phyloP scores from a whole-genome alignment of 768 basidiomycete genomes.

The Asterophora parasitica region DNA sequence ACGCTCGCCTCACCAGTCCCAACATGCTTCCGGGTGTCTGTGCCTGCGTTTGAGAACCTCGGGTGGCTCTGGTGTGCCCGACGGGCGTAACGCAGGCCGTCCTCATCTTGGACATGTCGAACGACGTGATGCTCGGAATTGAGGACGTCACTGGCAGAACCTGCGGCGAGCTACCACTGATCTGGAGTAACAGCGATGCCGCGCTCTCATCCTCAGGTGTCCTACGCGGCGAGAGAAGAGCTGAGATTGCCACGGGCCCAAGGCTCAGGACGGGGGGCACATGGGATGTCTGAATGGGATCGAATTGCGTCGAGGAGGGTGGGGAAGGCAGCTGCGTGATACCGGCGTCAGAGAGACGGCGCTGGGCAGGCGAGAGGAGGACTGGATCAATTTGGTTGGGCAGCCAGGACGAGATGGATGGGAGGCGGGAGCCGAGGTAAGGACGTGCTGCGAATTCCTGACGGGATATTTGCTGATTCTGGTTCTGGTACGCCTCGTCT shows the following conservation, averaged over 20 bases:
- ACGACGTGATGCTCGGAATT: not conserved
- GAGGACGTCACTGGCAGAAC: conserved; percentile 1
- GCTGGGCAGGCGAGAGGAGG: conserved; percentile 21
- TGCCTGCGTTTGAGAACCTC: conserved; percentile 14
- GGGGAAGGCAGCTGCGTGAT: conserved; percentile 47
- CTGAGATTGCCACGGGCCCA: conserved; percentile 21
- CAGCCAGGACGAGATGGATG: conserved; percentile 69
- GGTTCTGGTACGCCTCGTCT: not conserved
- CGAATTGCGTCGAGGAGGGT: conserved; percentile 50
- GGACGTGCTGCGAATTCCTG: conserved; percentile 9
- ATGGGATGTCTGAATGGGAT: conserved; percentile 31
- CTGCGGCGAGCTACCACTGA: conserved; percentile 42
- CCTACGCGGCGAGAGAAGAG: conserved; percentile 20
- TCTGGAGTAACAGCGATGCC: conserved; percentile 62
- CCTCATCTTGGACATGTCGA: conserved; percentile 11
- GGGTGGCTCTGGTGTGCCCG: not conserved
- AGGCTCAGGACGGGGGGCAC: conserved; percentile 40
- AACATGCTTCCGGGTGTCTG: conserved; percentile 20
- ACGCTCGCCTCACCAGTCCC: conserved; percentile 12
- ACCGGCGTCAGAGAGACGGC: conserved; percentile 14
- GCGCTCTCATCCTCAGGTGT: conserved; percentile 69
- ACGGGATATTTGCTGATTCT: conserved; percentile 2
- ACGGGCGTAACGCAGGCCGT: conserved; percentile 7
- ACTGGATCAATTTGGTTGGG: conserved; percentile 31
- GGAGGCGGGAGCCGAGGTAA: conserved; percentile 38